Conservation (phyloP, 148 eudicot species). For the Chenopodium berlandieri region DNA sequence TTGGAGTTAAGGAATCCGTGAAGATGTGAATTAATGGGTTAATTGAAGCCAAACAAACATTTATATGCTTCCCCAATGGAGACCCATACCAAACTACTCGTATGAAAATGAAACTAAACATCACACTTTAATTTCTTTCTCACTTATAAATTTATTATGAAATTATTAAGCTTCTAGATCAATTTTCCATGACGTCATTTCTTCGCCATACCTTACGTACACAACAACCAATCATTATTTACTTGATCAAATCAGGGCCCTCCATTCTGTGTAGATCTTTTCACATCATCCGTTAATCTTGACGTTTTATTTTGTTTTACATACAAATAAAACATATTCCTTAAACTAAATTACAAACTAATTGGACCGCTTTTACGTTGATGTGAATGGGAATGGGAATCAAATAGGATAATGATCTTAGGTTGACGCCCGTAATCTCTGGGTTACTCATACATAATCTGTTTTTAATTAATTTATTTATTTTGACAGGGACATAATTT, state of each 20-base stretch:
- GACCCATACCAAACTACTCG: not conserved
- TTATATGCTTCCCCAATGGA: conserved; percentile 14
- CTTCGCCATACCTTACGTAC: not conserved
- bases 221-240: not conserved
- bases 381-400: not conserved
- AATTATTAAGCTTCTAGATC: conserved; percentile 1
- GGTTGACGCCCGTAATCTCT: not conserved
- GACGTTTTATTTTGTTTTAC: not conserved
- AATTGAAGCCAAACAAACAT: not conserved
- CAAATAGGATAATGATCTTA: not conserved
- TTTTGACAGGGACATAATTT: too few relatives aligned
- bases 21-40: not conserved
- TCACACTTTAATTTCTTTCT: not conserved
- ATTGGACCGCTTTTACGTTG: not conserved
- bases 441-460: too few relatives aligned
- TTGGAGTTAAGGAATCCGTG: not conserved
- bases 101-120: too few relatives aligned
- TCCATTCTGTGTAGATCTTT: not conserved
- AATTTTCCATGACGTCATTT: not conserved
- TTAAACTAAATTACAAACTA: not conserved
- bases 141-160: not conserved
- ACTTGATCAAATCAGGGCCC: not conserved
- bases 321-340: not conserved
- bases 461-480: too few relatives aligned
- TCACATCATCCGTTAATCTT: not conserved